A percentile compares a stretch with the other conserved stretches of the same genome.
Evolutionary conservation across 148 eudicot species (phyloP).

Genomic region (Rheum nobile): DNA sequence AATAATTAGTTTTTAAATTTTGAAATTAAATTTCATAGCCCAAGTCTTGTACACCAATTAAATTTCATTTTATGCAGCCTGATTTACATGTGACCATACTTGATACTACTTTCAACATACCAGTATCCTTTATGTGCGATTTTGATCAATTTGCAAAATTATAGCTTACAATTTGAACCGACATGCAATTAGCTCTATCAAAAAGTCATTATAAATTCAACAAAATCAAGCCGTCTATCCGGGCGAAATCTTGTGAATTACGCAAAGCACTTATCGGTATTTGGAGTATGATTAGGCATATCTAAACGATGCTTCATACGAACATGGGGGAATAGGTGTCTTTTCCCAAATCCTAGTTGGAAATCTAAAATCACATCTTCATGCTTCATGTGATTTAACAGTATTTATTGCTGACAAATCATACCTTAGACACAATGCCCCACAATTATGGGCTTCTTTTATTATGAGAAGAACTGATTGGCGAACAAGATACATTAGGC

Average conservation of each 20-base stretch:
- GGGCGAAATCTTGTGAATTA: not conserved
- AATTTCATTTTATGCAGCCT: not conserved
- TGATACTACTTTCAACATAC: too few relatives aligned
- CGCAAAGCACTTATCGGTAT: not conserved
- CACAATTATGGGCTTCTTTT: not conserved
- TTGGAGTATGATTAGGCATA: not conserved
- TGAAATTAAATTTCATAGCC: too few relatives aligned
- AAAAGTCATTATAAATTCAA: not conserved
- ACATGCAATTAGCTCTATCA: not conserved
- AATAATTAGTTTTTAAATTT: too few relatives aligned
- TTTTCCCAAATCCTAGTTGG: not conserved
- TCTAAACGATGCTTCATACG: not conserved
- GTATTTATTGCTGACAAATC: not conserved
- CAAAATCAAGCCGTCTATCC: not conserved
- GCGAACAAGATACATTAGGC: not conserved
- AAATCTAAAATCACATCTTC: not conserved
- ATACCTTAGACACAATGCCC: not conserved
- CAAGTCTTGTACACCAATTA: not conserved
- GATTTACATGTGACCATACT: not conserved
- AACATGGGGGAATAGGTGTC: constrained; percentile 1
- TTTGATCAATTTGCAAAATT: not conserved
- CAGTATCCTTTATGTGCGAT: not conserved
- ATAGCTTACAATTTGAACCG: not conserved
- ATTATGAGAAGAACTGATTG: not conserved
- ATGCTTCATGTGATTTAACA: not conserved